Evolutionary conservation across 768 basidiomycete species (phyloP), one percentile per base, ranked within the genome.

Genomic region (Trametes coccinea): DNA sequence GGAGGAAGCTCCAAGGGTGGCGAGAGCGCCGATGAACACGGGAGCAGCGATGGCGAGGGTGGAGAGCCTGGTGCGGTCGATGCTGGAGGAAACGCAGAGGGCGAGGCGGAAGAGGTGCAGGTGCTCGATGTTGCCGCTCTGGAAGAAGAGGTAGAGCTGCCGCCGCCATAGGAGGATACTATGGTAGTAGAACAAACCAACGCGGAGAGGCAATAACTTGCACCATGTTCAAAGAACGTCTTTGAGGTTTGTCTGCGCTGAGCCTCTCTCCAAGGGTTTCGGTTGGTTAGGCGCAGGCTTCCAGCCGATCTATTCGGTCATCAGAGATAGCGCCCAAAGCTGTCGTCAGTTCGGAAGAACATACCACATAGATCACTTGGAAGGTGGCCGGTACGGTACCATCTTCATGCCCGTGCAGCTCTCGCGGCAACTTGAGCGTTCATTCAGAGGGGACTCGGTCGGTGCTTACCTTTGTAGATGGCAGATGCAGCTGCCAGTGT

Each of bases 311-410:
- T 91, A 63, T 14, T 13, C 30, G 17, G 17, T 10, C 13, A 13
- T 29, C 48, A 31, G n/a, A 49, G 27, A 5, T 9, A 45, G 44
- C 52, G 9, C 45, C 2, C 14, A 10, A 14, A 5, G 31, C 11
- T 31, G 29, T 29, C 7, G 17, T 13, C 48, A 2, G 7, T 6
- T 4, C 29, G 14, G 5, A 56, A 44, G 34, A 48, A 74, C 82
- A 63, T 64, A 93, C 96, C 83, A 98, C 88, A 73, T 92, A 97
- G 58, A 98, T 93, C 49, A 98, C 80, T 71, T 98, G 93, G 75
- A 98, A 99, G 5, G 97, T 99, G 14, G 97, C 97, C 2, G 95
- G 92, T 39, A 98, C 80, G 11, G 82, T 81, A 14, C 92, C 93
- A 69, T 95, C 91, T 68, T 88, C 85, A 59, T 87, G 80, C 8